Evolutionary conservation across 2,329 filamentous ascomycete genomes (phyloP).

Genomic region (Fusarium cicatricum): DNA sequence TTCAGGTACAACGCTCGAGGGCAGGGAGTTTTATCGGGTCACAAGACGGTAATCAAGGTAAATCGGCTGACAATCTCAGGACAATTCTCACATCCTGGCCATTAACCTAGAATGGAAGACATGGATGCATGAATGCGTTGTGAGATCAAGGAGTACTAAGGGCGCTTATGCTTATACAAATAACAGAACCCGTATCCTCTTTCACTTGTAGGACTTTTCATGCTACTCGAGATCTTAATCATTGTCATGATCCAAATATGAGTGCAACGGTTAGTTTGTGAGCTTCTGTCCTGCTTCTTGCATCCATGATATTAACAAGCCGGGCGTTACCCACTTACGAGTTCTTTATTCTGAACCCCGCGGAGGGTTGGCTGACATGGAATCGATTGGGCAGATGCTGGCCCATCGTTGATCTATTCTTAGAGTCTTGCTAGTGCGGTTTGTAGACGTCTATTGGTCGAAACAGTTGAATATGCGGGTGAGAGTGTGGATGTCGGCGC

Average conservation of each 20-base stretch:
- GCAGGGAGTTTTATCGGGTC: background rate
- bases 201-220: no score
- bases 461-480: slow-evolving; percentile 32
- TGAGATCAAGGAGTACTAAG: no score
- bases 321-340: no score
- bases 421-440: slow-evolving; percentile 24
- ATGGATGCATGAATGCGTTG: background rate
- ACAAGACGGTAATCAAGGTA: slow-evolving; percentile 5
- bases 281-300: no score
- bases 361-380: no score
- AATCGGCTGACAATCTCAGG: slow-evolving; percentile 16
- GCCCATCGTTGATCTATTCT: slow-evolving; percentile 37
- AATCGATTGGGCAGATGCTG: slow-evolving; percentile 24
- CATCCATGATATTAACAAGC: no score
- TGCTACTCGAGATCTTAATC: no score
- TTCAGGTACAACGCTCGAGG: no score
- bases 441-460: slow-evolving; percentile 22
- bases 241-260: no score
- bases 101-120: slow-evolving; percentile 9
- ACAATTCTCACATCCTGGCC: slow-evolving; percentile 9
- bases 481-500: slow-evolving; percentile 40
- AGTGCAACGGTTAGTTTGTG: no score
- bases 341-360: no score
- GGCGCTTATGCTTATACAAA: background rate
- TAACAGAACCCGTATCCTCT: no score